Base-by-base conservation (phyloP, 768 basidiomycete species). In the Xerocomellus dryophilus region DNA sequence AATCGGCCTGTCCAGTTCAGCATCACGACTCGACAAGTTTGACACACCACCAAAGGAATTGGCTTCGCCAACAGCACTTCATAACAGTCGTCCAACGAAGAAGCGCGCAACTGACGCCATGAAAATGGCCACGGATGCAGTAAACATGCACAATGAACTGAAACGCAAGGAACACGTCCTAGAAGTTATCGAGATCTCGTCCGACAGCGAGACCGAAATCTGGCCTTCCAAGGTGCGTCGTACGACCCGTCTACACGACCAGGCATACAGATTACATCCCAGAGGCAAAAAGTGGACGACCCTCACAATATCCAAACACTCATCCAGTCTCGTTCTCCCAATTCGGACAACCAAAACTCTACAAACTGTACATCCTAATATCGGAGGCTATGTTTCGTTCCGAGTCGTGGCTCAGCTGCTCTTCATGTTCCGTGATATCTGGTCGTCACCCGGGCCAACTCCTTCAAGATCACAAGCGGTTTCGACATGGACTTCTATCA, bases 171-270 rank as follows among this genome's bases (percentile, higher is more conserved):
- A 54, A 4, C 53, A 34, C 12, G 14, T 15, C 18, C 20, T 1
- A 1, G 64, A 68, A 20, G 40, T 61, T 2, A 64, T 71, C 46
- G 64, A 59, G 31, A 59, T 71, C 36, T 58, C 61, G 3, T 70
- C 68, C n/a, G 68, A 71, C 44, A 70, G 70, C 20, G 68, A 71
- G 29, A 32, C 55, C 8, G 68, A 68, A n/a, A 35, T 2, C 11
- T 53, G 17, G 47, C 53, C 61, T 21, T 18, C 38, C 34, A 69
- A 69, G 54, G 68, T 66, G 21, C 21, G 68, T 55, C 39, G 10
- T 18, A 2, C 10, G 9, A 1, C 18, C 7, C 35, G 4, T 54
- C 38, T 10, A 3, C 9, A 1, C 48, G 0, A 2, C 14, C 27
- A 20, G 5, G 20, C 27, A 23, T 39, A 40, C 43, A 3, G 4